Base-by-base conservation (phyloP, 2,329 filamentous ascomycete species). In the Berkeleyomyces rouxiae region DNA sequence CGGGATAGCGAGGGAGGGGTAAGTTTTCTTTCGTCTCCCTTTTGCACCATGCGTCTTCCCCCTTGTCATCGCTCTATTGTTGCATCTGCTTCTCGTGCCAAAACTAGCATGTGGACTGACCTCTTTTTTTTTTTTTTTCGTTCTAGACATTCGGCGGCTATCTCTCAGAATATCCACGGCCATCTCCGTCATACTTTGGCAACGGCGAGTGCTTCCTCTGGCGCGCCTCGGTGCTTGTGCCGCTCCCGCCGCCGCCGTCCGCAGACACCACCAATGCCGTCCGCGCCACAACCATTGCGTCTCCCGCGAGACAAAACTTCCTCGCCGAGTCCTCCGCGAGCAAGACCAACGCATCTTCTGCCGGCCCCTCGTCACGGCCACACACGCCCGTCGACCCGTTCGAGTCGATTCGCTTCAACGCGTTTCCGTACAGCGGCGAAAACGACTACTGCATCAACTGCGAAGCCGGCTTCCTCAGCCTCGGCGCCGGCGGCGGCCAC, bases 391-490 rank as follows among this genome's bases (percentile, higher is more conserved):
- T 69, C 4, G 67, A 67, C 51, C 70, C 69, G 10, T 66, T 67
- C 3, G 88, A 92, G 66, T 80, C 84, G 36, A 89, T 97, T 67
- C 84, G 93, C 23, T 99, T 99, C 80, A 96, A 96, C 74, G 92
- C 92, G 0, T 99, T 97, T 69, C 91, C 92, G 0, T 97, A 96
- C 70, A 95, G 88, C 63, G 93, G 93, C 4, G 82, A 95, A 47
- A 97, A 99, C 72, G 93, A 97, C 73, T 99, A 95, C 72, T 90
- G 92, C 77, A 93, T 97, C 67, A 87, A 95, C 69, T 97, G 92
- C 74, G 90, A 97, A 74, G 78, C 83, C 2, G 82, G 85, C 33
- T 97, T 88, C 71, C 74, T 99, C 11, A 93, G 88, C 69, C 80
- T 97, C 23, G 93, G 93, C 9, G 92, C 90, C 62, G 89, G 79